phyloP scores from a whole-genome alignment of 306 rosid genomes.

The Lotus japonicus region DNA sequence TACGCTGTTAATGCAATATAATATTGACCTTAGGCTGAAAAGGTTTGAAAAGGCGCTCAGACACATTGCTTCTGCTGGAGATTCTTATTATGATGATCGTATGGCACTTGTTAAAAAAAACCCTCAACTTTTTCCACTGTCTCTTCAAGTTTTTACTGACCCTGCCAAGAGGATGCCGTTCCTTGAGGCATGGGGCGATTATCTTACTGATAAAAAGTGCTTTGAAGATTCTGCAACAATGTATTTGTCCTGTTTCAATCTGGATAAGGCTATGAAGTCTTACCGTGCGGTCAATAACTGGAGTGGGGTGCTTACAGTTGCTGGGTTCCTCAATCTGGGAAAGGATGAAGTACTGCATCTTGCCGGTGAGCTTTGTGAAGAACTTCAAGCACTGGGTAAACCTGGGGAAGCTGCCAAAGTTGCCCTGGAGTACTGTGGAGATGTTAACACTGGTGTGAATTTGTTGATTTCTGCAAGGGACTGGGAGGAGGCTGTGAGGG shows the following conservation, averaged over 20 bases:
- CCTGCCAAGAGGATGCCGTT: slow-evolving; percentile 58
- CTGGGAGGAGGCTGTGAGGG: slow-evolving; percentile 77
- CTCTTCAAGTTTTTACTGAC: slow-evolving; percentile 74
- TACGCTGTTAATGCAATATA: slow-evolving; percentile 65
- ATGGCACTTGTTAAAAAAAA: slow-evolving; percentile 69
- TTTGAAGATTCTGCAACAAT: slow-evolving; percentile 81
- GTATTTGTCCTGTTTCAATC: slow-evolving; percentile 69
- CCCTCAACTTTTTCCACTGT: slow-evolving; percentile 80
- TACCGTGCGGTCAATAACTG: slow-evolving; percentile 76
- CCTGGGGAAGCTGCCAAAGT: slow-evolving; percentile 94
- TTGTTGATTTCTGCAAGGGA: slow-evolving; percentile 29
- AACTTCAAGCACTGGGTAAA: slow-evolving; percentile 95
- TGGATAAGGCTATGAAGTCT: slow-evolving; percentile 83
- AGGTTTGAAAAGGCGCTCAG: slow-evolving; percentile 89
- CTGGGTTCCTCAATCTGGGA: slow-evolving; percentile 71
- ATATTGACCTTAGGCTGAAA: slow-evolving; percentile 76
- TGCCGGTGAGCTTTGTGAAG: slow-evolving; percentile 90
- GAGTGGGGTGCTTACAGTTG: slow-evolving; percentile 80
- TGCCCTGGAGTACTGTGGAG: slow-evolving; percentile 80
- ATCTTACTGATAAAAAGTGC: slow-evolving; percentile 62
- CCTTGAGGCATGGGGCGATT: slow-evolving; percentile 96
- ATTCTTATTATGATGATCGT: slow-evolving; percentile 64
- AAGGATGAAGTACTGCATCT: slow-evolving; percentile 56
- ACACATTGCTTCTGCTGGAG: slow-evolving; percentile 88
- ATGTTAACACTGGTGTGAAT: slow-evolving; percentile 31